A percentile compares a stretch with the other conserved stretches of the same genome.
phyloP scores from a whole-genome alignment of 1,139 yeast genomes.

The Suhomyces maxii region DNA sequence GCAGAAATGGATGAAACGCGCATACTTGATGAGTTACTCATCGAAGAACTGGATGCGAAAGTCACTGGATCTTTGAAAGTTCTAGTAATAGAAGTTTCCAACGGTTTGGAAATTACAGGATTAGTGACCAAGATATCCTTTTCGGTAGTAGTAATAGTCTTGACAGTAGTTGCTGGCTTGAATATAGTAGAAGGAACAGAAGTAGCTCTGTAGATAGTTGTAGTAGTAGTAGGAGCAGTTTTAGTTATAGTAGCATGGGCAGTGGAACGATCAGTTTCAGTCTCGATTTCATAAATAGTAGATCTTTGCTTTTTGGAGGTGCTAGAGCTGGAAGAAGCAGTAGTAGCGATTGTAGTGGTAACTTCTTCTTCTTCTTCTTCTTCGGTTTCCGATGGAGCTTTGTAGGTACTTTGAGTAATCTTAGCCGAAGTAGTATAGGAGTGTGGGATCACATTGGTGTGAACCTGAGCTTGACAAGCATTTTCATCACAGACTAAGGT shows the following conservation, averaged over 20 bases:
- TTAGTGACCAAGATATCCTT: conserved; percentile 31
- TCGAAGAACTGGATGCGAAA: background rate
- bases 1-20: too few relatives aligned
- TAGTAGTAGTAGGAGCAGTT: conserved; percentile 29
- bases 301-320: conserved; percentile 6
- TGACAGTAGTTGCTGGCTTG: conserved; percentile 18
- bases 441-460: conserved; percentile 14
- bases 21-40: too few relatives aligned
- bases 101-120: conserved; percentile 17
- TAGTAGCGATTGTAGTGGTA: conserved; percentile 14
- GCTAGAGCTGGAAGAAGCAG: background rate
- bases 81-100: conserved; percentile 13
- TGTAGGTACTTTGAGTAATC: conserved; percentile 17
- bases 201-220: conserved; percentile 27
- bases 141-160: conserved; percentile 22
- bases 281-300: conserved; percentile 12
- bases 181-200: conserved; percentile 22
- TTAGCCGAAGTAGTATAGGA: conserved; percentile 16
- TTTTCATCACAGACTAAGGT: conserved; percentile 6
- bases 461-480: conserved; percentile 14
- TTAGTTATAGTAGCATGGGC: conserved; percentile 11
- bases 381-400: conserved; percentile 10
- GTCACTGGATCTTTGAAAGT: conserved; percentile 11
- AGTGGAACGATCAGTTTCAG: conserved; percentile 5
- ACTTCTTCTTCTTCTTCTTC: too few relatives aligned